Percentiles rank a stretch among this genome's conserved stretches.
Evolutionary conservation across 345 rosid genomes (phyloP).

Genomic region (Microthlaspi erraticum): DNA sequence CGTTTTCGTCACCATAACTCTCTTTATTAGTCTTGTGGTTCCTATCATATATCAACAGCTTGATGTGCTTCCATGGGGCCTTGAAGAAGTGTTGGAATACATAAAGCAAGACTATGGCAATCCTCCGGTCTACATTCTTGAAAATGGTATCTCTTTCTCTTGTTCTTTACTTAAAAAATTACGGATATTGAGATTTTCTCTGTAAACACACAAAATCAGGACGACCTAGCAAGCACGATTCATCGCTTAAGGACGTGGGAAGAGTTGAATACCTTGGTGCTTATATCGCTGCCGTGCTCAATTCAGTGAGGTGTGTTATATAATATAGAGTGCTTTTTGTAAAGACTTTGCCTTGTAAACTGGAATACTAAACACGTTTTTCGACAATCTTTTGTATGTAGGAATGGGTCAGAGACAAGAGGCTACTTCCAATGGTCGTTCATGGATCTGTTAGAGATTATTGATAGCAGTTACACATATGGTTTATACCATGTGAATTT

Average conservation of each 20-base stretch:
- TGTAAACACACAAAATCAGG: slow-evolving; percentile 30
- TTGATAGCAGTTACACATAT: background rate
- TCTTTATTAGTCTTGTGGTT: background rate
- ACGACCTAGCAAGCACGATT: slow-evolving; percentile 24
- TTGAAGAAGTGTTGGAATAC: slow-evolving; percentile 41
- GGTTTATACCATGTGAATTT: slow-evolving; percentile 49
- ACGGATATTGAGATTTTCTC: background rate
- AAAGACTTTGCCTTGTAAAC: too few relatives aligned
- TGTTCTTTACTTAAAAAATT: background rate
- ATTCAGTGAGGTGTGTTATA: too few relatives aligned
- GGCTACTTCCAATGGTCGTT: too few relatives aligned
- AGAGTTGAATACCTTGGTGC: slow-evolving; percentile 23
- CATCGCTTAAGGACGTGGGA: slow-evolving; percentile 44
- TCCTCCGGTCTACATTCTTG: slow-evolving; percentile 48
- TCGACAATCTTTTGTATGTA: background rate
- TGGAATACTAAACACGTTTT: too few relatives aligned
- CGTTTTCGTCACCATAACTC: background rate
- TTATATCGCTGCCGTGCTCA: background rate
- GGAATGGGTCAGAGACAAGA: slow-evolving; percentile 52
- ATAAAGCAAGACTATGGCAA: slow-evolving; percentile 45
- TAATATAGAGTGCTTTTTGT: too few relatives aligned
- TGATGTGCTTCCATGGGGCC: slow-evolving; percentile 43
- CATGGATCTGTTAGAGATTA: too few relatives aligned
- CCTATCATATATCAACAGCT: slow-evolving; percentile 30
- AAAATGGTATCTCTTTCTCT: slow-evolving; percentile 44